Conservation (phyloP, 768 basidiomycete genomes). For the Hypholoma sublateritium region DNA sequence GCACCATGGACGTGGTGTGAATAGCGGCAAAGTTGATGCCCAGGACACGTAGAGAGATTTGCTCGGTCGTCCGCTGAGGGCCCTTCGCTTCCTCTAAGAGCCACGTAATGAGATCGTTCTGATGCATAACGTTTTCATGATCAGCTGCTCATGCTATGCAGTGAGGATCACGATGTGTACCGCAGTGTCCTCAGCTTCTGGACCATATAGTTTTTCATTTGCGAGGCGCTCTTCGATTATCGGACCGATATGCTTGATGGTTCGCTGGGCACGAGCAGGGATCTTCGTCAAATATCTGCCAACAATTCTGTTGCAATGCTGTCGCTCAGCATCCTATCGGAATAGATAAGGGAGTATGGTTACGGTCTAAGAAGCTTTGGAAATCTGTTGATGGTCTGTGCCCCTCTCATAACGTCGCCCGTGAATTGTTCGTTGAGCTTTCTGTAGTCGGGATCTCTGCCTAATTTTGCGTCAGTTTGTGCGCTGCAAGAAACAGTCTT, state of each 20-base stretch:
- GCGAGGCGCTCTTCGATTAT: slow-evolving; percentile 14
- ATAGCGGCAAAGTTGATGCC: slow-evolving; percentile 30
- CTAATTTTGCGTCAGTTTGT: not conserved
- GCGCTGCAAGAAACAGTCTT: not conserved
- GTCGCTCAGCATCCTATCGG: not conserved
- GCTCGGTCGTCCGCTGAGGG: slow-evolving; percentile 14
- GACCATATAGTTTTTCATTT: slow-evolving; percentile 1
- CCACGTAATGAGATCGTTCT: slow-evolving; percentile 31
- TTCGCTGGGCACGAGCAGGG: slow-evolving; percentile 8
- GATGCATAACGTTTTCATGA: not conserved
- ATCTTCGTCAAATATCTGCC: slow-evolving; percentile 12
- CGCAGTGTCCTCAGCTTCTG: slow-evolving; percentile 8
- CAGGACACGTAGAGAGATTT: slow-evolving; percentile 22
- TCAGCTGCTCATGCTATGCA: not conserved
- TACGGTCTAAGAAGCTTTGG: slow-evolving; percentile 20
- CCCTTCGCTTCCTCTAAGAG: slow-evolving; percentile 26
- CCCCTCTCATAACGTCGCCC: slow-evolving; percentile 13
- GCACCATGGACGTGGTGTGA: slow-evolving; percentile 26
- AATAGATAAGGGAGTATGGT: not conserved
- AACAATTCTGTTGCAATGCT: slow-evolving; percentile 10
- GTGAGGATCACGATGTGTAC: not conserved
- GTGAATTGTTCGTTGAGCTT: slow-evolving; percentile 17
- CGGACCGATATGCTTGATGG: slow-evolving; percentile 9
- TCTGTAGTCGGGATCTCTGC: slow-evolving; percentile 20
- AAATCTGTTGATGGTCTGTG: slow-evolving; percentile 12